Base-by-base conservation (phyloP, 768 basidiomycete species). In the Fibroporia radiculosa region DNA sequence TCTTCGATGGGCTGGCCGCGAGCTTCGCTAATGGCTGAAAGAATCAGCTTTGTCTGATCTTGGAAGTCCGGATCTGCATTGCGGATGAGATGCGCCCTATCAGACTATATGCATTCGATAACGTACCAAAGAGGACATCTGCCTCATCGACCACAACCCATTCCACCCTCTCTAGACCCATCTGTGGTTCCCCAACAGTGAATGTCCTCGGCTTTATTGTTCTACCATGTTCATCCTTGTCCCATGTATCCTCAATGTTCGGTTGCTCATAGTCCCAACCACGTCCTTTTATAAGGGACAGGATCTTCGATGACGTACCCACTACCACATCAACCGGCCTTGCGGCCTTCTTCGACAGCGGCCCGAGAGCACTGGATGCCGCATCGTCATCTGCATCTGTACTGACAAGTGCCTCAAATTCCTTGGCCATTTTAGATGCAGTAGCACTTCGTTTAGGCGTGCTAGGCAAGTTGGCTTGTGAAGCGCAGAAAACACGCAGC, bases 111-210 rank as follows among this genome's bases (percentile, higher is more conserved):
- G 31, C 25, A 31, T 31, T 31, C 7, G 12, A 38, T 41, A 4
- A 62, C 75, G 40, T 51, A 88, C 92, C 89, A 42, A 95, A 83
- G 11, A 93, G 67, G 39, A 96, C 78, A 58, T 95, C 93, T 0
- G 93, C 92, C 58, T 96, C 92, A 49, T 96, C 93, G 1, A 95
- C 68, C 3, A 93, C 71, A 5, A 95, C 82, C 90, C 90, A 95
- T 55, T 95, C 89, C 1, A 93, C 67, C 39, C 78, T 73, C 41
- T 71, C 72, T 19, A 91, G 63, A 1, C 79, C 73, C 64, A 88
- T 73, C 55, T 80, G 71, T 4, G 77, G 72, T 36, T 72, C 66
- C 48, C 64, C 55, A 49, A 70, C 70, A 53, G 53, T 71, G 70
- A 62, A 69, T 62, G 61, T 59, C 18, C 57, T 57, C 22, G 50